Evolutionary conservation across 148 eudicot genomes (phyloP).

Genomic region (Dysphania ambrosioides): DNA sequence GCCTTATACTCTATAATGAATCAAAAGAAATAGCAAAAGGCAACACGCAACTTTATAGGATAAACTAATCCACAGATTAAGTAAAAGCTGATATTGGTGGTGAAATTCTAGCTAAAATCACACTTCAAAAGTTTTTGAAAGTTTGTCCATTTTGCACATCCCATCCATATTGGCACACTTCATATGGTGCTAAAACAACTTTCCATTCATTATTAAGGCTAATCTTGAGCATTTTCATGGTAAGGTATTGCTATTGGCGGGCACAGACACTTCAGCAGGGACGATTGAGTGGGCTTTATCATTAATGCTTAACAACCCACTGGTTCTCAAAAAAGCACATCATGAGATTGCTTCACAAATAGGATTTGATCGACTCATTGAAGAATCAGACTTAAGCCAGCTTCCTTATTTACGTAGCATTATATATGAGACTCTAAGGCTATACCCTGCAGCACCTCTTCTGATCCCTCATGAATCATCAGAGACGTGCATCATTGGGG

Average conservation of each 20-base stretch:
- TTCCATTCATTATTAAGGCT: not conserved
- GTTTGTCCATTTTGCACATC: not conserved
- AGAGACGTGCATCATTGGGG: slow-evolving; percentile 23
- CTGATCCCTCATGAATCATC: slow-evolving; percentile 37
- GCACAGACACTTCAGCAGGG: slow-evolving; percentile 37
- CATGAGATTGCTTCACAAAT: slow-evolving; percentile 28
- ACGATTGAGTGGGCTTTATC: slow-evolving; percentile 41
- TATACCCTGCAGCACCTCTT: slow-evolving; percentile 37
- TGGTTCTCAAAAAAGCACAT: slow-evolving; percentile 25
- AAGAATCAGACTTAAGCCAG: slow-evolving; percentile 28
- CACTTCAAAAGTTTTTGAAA: not conserved
- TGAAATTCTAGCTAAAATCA: not conserved
- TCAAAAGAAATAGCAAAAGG: not conserved
- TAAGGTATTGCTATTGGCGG: slow-evolving; percentile 33
- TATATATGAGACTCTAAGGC: slow-evolving; percentile 33
- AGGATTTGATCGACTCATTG: slow-evolving; percentile 19
- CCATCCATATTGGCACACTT: not conserved
- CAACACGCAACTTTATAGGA: not conserved
- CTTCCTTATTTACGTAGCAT: slow-evolving; percentile 31
- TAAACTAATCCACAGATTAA: no score
- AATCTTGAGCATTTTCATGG: not conserved
- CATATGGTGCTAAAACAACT: not conserved
- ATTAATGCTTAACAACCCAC: slow-evolving; percentile 39
- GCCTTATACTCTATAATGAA: no score
- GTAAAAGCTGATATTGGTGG: not conserved